Conservation (phyloP, 805 yeast species). For the Wickerhamiella musiphila region DNA sequence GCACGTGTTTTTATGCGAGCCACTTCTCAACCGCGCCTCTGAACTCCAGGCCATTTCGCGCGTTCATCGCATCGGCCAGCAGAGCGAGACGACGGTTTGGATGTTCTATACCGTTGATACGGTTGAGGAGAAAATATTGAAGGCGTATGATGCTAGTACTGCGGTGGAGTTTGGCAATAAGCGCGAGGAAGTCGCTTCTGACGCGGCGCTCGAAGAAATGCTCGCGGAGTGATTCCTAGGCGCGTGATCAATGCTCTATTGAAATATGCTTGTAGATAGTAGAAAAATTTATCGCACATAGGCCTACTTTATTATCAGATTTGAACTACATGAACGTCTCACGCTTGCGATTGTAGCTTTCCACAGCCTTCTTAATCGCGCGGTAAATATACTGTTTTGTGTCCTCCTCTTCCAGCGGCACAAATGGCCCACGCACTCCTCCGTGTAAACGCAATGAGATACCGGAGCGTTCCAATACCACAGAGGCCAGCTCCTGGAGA, state of each 20-base stretch:
- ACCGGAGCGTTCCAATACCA: constrained; percentile 66
- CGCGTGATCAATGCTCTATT: too few species aligned
- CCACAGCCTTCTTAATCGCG: constrained; percentile 65
- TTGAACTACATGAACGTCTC: constrained; percentile 10
- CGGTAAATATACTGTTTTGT: constrained; percentile 51
- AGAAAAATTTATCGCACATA: background rate
- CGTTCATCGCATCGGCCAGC: constrained; percentile 85
- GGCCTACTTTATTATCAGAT: background rate
- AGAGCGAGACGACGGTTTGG: constrained; percentile 72
- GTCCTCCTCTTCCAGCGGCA: constrained; percentile 56
- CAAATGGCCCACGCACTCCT: constrained; percentile 46
- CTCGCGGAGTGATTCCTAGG: too few species aligned
- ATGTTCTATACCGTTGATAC: constrained; percentile 69
- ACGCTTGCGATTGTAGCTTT: constrained; percentile 38
- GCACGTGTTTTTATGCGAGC: constrained; percentile 85
- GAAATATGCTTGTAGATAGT: too few species aligned
- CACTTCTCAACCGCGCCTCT: constrained; percentile 69
- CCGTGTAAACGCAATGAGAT: constrained; percentile 45
- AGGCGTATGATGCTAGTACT: constrained; percentile 2
- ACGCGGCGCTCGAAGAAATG: too few species aligned
- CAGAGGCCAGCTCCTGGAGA: constrained; percentile 48
- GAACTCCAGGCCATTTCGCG: constrained; percentile 88
- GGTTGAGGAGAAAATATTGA: constrained; percentile 74
- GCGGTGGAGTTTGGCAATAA: background rate
- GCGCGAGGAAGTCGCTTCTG: background rate